Conservation (phyloP, 2,329 filamentous ascomycete species). For the Teratosphaeria zuluensis region DNA sequence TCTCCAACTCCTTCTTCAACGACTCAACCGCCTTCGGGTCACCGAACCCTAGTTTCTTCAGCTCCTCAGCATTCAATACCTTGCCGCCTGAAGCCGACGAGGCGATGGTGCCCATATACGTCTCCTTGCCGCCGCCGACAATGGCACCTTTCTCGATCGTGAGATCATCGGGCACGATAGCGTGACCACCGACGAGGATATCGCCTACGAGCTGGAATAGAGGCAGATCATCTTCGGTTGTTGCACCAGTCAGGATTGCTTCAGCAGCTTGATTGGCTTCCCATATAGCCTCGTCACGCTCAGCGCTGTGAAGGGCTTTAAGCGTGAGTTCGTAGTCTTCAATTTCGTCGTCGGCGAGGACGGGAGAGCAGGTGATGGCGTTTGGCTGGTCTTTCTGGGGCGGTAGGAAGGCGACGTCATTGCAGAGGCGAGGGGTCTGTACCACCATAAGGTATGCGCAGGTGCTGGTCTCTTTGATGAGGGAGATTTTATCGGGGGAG, state of each 20-base stretch:
- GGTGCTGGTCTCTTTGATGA: slow-evolving; percentile 87
- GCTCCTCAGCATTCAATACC: slow-evolving; percentile 26
- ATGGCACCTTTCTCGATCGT: slow-evolving; percentile 45
- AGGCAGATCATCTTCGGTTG: neutral
- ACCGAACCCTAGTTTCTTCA: slow-evolving; percentile 52
- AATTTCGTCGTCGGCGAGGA: slow-evolving; percentile 50
- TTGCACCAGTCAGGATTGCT: neutral
- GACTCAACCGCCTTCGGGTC: slow-evolving; percentile 63
- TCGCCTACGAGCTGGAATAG: slow-evolving; percentile 40
- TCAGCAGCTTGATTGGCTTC: slow-evolving; percentile 18
- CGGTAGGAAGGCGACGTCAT: slow-evolving; percentile 76
- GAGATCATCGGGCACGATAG: slow-evolving; percentile 45
- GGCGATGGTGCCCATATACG: slow-evolving; percentile 42
- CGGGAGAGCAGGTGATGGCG: slow-evolving; percentile 63
- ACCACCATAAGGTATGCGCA: slow-evolving; percentile 91
- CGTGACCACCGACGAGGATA: slow-evolving; percentile 49
- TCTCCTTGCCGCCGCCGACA: slow-evolving; percentile 44
- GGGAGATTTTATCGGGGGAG: slow-evolving; percentile 65
- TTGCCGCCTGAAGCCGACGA: slow-evolving; percentile 44
- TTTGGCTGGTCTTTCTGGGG: slow-evolving; percentile 69
- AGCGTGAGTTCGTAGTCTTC: slow-evolving; percentile 24
- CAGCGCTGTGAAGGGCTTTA: slow-evolving; percentile 10
- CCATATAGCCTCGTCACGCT: slow-evolving; percentile 11
- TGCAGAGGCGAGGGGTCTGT: slow-evolving; percentile 78
- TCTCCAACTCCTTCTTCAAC: slow-evolving; percentile 58